Evolutionary conservation across 768 basidiomycete genomes (phyloP), one percentile per base, ranked within the genome.

Genomic region (Auriscalpium vulgare): DNA sequence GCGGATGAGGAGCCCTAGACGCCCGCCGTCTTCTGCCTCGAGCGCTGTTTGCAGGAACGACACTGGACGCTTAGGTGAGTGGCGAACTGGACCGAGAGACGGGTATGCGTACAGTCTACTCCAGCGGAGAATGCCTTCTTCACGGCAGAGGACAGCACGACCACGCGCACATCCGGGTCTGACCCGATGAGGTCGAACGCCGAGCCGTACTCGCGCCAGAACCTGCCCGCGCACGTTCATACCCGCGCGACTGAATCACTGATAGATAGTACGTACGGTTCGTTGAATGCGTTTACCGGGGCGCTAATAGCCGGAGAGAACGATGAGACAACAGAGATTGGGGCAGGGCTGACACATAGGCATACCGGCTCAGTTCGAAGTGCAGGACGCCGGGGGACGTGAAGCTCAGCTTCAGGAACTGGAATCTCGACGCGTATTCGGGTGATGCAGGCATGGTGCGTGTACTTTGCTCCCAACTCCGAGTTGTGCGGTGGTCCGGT

Each of bases 51-150:
- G 59, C 17, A 51, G 51, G 38, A 57, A 51, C 51, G 57, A 14
- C 9, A 58, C 37, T 56, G 47, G 11, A 54, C 7, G 10, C 47
- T 46, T 54, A 47, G 29, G 23, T 38, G 2, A 35, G 21, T 40
- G 37, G 16, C 21, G 46, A 14, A 19, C 29, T 11, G 13, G 45
- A 17, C 4, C 29, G 14, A 8, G 51, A 46, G 8, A 47, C 17
- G 11, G 29, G 23, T 29, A 35, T 8, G 21, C n/a, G 38, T 44
- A 90, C 92, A 66, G 66, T 95, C 93, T 7, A 95, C 68, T 0
- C 94, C 93, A 1, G 90, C 92, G 0, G 87, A 87, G 67, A 92
- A 95, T 4, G 82, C 68, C 66, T 87, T 91, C 0, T 84, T 81
- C 2, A 87, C 65, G 2, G 72, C 73, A 0, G 90, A 91, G 0